These are phyloP conservation scores for Cyclotella cryptica DNA, from an alignment of 108 stramenopile species.

Conservation along the genomic window DNA sequence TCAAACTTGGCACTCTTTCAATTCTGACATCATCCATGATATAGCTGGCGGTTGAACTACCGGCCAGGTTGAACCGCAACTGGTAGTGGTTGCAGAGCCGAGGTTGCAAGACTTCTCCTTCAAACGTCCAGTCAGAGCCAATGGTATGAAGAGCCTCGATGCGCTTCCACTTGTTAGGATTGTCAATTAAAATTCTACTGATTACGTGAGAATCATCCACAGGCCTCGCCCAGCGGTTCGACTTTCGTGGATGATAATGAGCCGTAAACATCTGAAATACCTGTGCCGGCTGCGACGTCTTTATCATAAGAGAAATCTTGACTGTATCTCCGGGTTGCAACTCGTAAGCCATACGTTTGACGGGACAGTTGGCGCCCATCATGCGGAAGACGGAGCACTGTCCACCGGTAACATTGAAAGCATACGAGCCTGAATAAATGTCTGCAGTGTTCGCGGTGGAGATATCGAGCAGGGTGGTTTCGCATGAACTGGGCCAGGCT, in stretches of 20 bases:
- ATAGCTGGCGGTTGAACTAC: conserved; percentile 20
- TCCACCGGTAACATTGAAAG: conserved; percentile 23
- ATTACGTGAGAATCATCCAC: conserved; percentile 42
- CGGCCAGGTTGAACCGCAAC: conserved; percentile 32
- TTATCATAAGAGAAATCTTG: conserved; percentile 27
- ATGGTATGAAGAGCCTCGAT: conserved; percentile 38
- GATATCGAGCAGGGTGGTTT: not conserved
- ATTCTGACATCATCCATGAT: conserved; percentile 40
- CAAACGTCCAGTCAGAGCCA: conserved; percentile 46
- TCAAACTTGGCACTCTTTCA: conserved; percentile 10
- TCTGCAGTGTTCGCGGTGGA: not conserved
- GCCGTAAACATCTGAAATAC: conserved; percentile 41
- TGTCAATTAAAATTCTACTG: conserved; percentile 20
- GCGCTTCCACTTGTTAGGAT: conserved; percentile 34
- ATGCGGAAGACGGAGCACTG: conserved; percentile 33
- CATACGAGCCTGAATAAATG: conserved; percentile 20
- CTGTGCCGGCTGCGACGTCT: conserved; percentile 13
- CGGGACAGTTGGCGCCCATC: conserved; percentile 20
- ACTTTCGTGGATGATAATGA: conserved; percentile 34
- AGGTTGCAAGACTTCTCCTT: conserved; percentile 19
- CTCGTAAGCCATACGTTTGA: conserved; percentile 4
- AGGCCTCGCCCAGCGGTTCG: conserved; percentile 22
- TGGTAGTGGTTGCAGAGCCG: conserved; percentile 45
- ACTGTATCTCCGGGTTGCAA: conserved; percentile 29
- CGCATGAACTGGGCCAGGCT: conserved; percentile 3